Percentiles rank a stretch among this genome's conserved stretches.
phyloP scores from a whole-genome alignment of 352 stramenopile genomes.

The Phytophthora constricta region DNA sequence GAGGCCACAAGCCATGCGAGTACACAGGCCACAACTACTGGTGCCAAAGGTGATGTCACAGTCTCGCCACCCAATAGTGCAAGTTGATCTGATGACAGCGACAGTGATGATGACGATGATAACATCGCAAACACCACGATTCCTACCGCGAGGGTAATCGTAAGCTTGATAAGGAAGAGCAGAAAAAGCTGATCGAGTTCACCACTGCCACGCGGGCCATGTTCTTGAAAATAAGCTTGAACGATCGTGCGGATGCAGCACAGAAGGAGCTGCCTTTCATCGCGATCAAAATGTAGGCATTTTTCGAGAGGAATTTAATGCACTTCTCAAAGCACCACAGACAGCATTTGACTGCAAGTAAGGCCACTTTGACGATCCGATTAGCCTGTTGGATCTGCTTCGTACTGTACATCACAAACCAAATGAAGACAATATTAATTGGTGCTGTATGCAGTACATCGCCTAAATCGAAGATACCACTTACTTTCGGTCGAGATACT shows the following conservation, averaged over 20 bases:
- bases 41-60: slow-evolving; percentile 91
- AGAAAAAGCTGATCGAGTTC: slow-evolving; percentile 94
- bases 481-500: slow-evolving; percentile 95
- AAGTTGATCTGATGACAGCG: slow-evolving; percentile 40
- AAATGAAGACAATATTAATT: slow-evolving; percentile 1
- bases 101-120: slow-evolving; percentile 38
- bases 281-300: slow-evolving; percentile 93
- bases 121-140: slow-evolving; percentile 59
- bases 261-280: slow-evolving; percentile 87
- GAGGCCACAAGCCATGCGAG: slow-evolving; percentile 92
- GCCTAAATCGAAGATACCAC: slow-evolving; percentile 18
- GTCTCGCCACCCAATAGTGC: slow-evolving; percentile 69
- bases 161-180: slow-evolving; percentile 94
- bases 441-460: background rate
- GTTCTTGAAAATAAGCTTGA: slow-evolving; percentile 94
- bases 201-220: slow-evolving; percentile 92
- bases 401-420: slow-evolving; percentile 46
- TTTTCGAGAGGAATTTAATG: slow-evolving; percentile 98
- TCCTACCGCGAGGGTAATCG: slow-evolving; percentile 59
- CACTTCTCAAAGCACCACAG: slow-evolving; percentile 97
- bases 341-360: slow-evolving; percentile 86
- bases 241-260: slow-evolving; percentile 90
- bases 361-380: slow-evolving; percentile 82
- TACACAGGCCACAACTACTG: slow-evolving; percentile 82
- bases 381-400: slow-evolving; percentile 81